Base-by-base conservation (phyloP, 2,329 filamentous ascomycete genomes). In the Colletotrichum musae region DNA sequence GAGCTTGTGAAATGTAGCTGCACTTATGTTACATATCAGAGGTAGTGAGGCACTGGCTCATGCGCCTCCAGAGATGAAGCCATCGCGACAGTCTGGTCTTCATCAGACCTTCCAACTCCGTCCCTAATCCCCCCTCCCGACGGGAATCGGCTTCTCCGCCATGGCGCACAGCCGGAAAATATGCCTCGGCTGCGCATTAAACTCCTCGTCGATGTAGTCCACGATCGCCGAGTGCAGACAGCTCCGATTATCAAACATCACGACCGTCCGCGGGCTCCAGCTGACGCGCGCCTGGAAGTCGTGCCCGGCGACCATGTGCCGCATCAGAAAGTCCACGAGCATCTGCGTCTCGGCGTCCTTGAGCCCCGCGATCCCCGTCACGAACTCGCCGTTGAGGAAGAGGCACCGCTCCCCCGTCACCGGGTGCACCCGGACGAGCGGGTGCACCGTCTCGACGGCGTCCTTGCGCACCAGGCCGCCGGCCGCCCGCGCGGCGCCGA, bases 201-300 rank as follows among this genome's bases (percentile, higher is more conserved):
- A 43, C 3, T 58, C 56, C 7, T 41, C n/a, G 21, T 58, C 56
- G 18, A 58, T 43, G 21, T 58, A 58, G 18, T 58, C 56, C 18
- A 58, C 56, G 12, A 58, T 43, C 16, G 56, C 56, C 9, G 56
- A 45, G 18, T 58, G 56, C n/a, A 58, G 4, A 9, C 73, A 86
- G 83, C 64, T 56, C 7, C 84, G 78, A 63, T 85, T 84, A 73
- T 86, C 84, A 74, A 85, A 85, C 72, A 86, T 82, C 16, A 87
- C 85, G 59, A 87, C 82, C 2, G 83, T 85, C 67, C 80, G 79
- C 6, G 84, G 84, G 73, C 82, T 80, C 83, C 83, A 86, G 48
- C 80, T 77, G 36, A 86, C 81, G 18, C 84, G 76, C 41, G 79
- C 80, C 73, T 84, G 82, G 74, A 85, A 83, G 73, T 85, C 84